phyloP scores from a whole-genome alignment of 1,284 basidiomycete species.

The Cutaneotrichosporon cutaneum region DNA sequence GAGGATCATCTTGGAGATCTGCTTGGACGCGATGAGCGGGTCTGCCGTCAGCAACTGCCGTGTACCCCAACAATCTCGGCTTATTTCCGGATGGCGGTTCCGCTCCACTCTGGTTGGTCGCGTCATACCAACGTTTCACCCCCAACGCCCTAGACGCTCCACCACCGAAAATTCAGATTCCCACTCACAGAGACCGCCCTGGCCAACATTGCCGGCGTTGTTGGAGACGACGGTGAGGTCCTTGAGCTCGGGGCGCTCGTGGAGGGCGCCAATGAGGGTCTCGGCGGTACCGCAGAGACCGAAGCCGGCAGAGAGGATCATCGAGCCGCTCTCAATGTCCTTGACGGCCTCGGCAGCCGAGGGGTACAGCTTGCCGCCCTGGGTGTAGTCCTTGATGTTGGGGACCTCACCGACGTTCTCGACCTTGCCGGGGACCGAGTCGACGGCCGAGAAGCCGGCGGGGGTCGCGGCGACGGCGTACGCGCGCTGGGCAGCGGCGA shows the following conservation, averaged over 20 bases:
- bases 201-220: constrained; percentile 73
- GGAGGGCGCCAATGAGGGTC: constrained; percentile 78
- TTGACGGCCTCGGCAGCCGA: constrained; percentile 76
- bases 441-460: constrained; percentile 22
- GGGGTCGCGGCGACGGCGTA: constrained; percentile 22
- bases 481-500: constrained; percentile 12
- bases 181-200: constrained; percentile 71
- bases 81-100: not conserved
- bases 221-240: constrained; percentile 83
- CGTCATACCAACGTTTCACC: not conserved
- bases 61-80: not conserved
- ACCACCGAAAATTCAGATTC: not conserved
- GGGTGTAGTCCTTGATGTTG: constrained; percentile 33
- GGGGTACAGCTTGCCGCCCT: constrained; percentile 66
- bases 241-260: constrained; percentile 67
- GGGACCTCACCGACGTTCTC: constrained; percentile 22
- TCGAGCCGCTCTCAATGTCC: constrained; percentile 75
- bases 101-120: not conserved
- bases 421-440: constrained; percentile 20
- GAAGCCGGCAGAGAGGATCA: constrained; percentile 72
- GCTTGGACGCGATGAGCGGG: constrained; percentile 67
- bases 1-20: constrained; percentile 80
- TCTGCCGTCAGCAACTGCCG: constrained; percentile 55
- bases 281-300: constrained; percentile 59
- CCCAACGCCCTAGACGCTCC: too few species aligned